Evolutionary conservation across 2,329 filamentous ascomycete species (phyloP).

Genomic region (Rhinocladiella similis): DNA sequence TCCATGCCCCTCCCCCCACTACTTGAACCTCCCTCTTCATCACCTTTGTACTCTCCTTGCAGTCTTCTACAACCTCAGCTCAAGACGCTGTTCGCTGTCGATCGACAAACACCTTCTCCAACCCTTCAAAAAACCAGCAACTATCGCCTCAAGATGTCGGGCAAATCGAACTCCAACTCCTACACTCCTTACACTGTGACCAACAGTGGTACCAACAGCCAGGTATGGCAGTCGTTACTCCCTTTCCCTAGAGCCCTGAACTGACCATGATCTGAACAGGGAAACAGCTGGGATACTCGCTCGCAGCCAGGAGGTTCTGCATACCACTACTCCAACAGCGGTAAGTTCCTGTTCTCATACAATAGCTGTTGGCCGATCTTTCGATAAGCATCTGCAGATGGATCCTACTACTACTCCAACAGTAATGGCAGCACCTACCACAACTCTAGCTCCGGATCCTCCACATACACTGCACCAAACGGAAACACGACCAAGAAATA

Average conservation of each 20-base stretch:
- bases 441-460: slow-evolving; percentile 59
- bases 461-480: slow-evolving; percentile 60
- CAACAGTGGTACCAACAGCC: slow-evolving; percentile 60
- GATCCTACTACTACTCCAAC: slow-evolving; percentile 75
- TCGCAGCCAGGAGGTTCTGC: slow-evolving; percentile 36
- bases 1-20: too few relatives aligned
- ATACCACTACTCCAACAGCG: slow-evolving; percentile 15
- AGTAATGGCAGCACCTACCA: slow-evolving; percentile 68
- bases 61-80: not conserved
- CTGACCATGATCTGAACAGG: slow-evolving; percentile 43
- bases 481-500: slow-evolving; percentile 26
- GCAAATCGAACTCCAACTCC: slow-evolving; percentile 2
- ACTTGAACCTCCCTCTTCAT: too few relatives aligned
- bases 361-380: not conserved
- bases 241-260: not conserved
- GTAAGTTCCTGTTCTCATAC: not conserved
- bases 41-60: too few relatives aligned
- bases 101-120: not conserved
- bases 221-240: slow-evolving; percentile 45
- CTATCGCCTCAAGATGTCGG: not conserved
- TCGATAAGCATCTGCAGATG: slow-evolving; percentile 48
- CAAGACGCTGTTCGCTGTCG: not conserved
- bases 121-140: not conserved
- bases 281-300: slow-evolving; percentile 67
- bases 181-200: slow-evolving; percentile 39